Base-by-base conservation (phyloP, 768 basidiomycete genomes). In the Roridomyces roridus region DNA sequence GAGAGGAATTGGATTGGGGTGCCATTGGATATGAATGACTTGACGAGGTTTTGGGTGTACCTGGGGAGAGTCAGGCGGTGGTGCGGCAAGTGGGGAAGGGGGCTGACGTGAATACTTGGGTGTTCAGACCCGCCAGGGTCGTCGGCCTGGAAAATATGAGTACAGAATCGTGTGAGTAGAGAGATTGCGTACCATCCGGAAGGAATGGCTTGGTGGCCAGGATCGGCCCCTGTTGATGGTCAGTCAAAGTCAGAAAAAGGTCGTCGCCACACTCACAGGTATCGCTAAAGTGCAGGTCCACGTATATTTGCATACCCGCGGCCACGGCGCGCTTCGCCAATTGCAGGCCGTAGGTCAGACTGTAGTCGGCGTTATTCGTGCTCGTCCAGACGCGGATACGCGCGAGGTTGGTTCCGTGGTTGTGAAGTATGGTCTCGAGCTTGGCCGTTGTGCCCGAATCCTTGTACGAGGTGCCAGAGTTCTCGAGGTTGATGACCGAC, bases 251-350 rank as follows among this genome's bases (percentile, higher is more conserved):
- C 26, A 57, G 4, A 4, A 20, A 17, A 36, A 17, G 9, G 12
- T 25, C 26, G 29, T 18, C 10, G 12, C n/a, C n/a, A n/a, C 14
- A 72, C 78, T 25, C 57, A 84, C 84, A 84, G n/a, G 81, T 85
- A 63, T 87, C 85, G 64, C 84, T 85, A 65, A 80, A 86, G 60
- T 88, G 85, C 42, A 87, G 66, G 61, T 88, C 85, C 10, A 88
- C 72, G 37, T 80, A 66, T 14, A 88, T 63, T 11, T 73, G 72
- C 82, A 87, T 78, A 11, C 85, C 85, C 11, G 82, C 83, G 11
- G 81, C 83, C 39, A 74, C 77, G 41, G 82, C 80, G 10, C 85
- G 73, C 68, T 84, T 84, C 6, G 80, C 85, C 36, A 86, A 69
- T 0, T 75, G 74, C 21, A 88, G 72, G 0, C 77, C 85, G 60